phyloP scores from a whole-genome alignment of 768 basidiomycete genomes.

The Russula griseocarnosa region DNA sequence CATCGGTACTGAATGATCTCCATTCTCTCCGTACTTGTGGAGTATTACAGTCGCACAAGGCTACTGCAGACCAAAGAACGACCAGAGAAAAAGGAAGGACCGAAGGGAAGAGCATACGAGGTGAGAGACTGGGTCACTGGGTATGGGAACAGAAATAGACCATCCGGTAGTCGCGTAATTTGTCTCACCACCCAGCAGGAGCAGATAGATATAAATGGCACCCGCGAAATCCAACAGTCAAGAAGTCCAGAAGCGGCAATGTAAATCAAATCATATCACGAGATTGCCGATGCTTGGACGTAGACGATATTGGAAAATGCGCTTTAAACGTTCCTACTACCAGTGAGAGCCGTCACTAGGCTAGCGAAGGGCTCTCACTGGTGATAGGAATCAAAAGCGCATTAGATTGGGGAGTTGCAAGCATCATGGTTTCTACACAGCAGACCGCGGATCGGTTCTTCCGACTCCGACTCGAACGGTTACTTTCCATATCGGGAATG shows the following conservation, averaged over 20 bases:
- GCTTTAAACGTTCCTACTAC: neutral
- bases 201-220: no score
- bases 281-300: no score
- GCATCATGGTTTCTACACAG: no score
- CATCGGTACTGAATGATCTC: constrained; percentile 25
- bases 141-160: neutral
- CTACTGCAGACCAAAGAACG: neutral
- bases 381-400: no score
- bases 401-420: no score
- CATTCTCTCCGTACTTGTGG: constrained; percentile 31
- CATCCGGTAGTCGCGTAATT: neutral
- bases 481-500: no score
- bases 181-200: neutral
- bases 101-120: neutral
- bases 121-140: neutral
- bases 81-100: neutral
- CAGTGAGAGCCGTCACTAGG: no score
- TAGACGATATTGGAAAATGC: neutral
- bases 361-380: no score
- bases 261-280: neutral
- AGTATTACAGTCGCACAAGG: constrained; percentile 13
- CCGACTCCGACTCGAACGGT: no score
- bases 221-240: no score
- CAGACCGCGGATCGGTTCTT: no score
- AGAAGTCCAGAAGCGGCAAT: neutral